Evolutionary conservation across 2,329 filamentous ascomycete species (phyloP).

Genomic region (Xylaria sp.): DNA sequence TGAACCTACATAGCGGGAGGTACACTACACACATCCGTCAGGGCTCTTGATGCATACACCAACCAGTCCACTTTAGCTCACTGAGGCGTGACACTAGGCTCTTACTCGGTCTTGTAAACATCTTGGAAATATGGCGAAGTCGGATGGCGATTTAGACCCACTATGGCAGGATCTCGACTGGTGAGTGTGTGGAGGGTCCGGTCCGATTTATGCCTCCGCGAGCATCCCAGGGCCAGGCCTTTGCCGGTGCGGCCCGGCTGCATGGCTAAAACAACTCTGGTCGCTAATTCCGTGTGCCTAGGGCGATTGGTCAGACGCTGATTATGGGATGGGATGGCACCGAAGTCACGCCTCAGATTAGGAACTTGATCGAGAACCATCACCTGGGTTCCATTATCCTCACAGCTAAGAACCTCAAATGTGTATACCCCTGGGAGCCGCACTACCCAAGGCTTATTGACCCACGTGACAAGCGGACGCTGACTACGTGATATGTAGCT

Average conservation of each 20-base stretch:
- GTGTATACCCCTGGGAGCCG: slow-evolving; percentile 49
- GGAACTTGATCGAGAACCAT: slow-evolving; percentile 77
- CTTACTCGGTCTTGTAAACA: slow-evolving; percentile 23
- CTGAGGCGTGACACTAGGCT: slow-evolving; percentile 28
- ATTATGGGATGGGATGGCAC: slow-evolving; percentile 88
- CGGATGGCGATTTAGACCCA: slow-evolving; percentile 57
- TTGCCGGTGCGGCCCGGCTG: slow-evolving; percentile 12
- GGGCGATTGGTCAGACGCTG: slow-evolving; percentile 75
- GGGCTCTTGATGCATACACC: slow-evolving; percentile 3
- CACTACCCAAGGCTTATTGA: slow-evolving; percentile 6
- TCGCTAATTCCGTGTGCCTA: slow-evolving; percentile 44
- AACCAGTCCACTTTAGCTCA: slow-evolving; percentile 20
- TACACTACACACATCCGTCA: too few relatives aligned
- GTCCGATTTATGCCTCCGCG: neutral
- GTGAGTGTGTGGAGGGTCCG: slow-evolving; percentile 50
- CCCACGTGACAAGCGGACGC: slow-evolving; percentile 32
- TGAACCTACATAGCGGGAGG: slow-evolving; percentile 5
- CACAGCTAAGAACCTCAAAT: slow-evolving; percentile 84
- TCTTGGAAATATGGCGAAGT: slow-evolving; percentile 40
- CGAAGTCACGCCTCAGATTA: slow-evolving; percentile 80
- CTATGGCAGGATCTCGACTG: slow-evolving; percentile 78
- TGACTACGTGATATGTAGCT: slow-evolving; percentile 56
- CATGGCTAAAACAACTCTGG: slow-evolving; percentile 23
- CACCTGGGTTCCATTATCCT: slow-evolving; percentile 87
- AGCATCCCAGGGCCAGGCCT: slow-evolving; percentile 14